phyloP scores from a whole-genome alignment of 768 basidiomycete species.

The Megacollybia marginata region DNA sequence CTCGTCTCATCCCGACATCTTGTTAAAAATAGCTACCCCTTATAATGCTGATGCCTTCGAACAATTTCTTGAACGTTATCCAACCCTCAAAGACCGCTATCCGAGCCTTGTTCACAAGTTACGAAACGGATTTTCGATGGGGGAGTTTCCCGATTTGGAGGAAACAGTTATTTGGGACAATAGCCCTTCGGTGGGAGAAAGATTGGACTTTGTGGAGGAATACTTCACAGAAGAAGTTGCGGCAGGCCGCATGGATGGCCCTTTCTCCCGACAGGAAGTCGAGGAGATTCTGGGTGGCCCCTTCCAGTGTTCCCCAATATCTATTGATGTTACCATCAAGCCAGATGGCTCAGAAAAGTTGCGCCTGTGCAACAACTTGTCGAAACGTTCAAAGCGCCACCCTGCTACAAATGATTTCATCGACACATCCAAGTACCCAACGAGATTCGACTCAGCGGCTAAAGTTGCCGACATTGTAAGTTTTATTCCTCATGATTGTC shows the following conservation, averaged over 20 bases:
- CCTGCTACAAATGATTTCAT: not conserved
- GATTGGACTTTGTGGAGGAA: not conserved
- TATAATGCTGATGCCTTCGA: too few relatives aligned
- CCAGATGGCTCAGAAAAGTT: conserved; percentile 3
- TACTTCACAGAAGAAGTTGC: not conserved
- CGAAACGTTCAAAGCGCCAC: not conserved
- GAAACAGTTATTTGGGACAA: not conserved
- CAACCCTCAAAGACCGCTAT: not conserved
- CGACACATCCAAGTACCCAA: not conserved
- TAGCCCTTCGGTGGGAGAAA: not conserved
- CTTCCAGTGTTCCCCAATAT: too few relatives aligned
- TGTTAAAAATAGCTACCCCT: too few relatives aligned
- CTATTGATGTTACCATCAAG: too few relatives aligned
- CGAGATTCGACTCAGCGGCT: not conserved
- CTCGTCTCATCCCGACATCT: not conserved
- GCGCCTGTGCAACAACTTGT: too few relatives aligned
- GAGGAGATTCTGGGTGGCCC: too few relatives aligned
- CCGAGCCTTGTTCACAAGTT: not conserved
- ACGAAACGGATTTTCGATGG: not conserved
- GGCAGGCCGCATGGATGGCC: not conserved
- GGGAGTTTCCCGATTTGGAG: not conserved
- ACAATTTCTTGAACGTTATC: not conserved
- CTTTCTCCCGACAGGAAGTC: too few relatives aligned
- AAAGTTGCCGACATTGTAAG: not conserved
- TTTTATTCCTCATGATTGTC: not conserved